phyloP scores from a whole-genome alignment of 305 asterid genomes.

The Fraxinus floribunda region DNA sequence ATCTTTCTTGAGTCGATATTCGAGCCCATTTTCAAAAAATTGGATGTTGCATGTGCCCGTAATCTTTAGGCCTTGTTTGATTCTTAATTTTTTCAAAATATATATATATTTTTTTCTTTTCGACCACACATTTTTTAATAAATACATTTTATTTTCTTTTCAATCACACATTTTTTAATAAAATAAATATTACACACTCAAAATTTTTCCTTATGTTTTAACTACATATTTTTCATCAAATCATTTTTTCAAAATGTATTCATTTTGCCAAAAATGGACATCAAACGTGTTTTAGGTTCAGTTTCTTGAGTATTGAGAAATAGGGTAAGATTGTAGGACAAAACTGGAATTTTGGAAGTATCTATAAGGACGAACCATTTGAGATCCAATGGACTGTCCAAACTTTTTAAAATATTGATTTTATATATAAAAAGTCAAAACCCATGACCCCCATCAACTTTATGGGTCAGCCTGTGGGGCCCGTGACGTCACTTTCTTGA shows the following conservation, averaged over 20 bases:
- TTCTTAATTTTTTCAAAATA: no score
- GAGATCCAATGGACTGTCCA: slow-evolving; percentile 20
- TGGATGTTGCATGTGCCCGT: slow-evolving; percentile 32
- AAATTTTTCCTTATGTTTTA: no score
- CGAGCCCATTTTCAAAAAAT: background rate
- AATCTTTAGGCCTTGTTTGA: slow-evolving; percentile 8
- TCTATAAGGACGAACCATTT: slow-evolving; percentile 19
- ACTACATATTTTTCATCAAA: no score
- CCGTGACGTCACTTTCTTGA: slow-evolving; percentile 16
- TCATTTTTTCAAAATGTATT: no score
- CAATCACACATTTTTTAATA: no score
- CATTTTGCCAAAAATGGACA: no score
- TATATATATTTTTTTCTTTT: no score
- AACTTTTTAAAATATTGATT: background rate
- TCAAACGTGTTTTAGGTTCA: no score
- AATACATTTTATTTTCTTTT: no score
- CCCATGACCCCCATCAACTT: slow-evolving; percentile 7
- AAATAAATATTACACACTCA: no score
- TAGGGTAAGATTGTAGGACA: slow-evolving; percentile 28
- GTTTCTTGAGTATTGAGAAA: slow-evolving; percentile 8
- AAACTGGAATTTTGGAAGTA: slow-evolving; percentile 32
- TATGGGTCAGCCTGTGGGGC: slow-evolving; percentile 16
- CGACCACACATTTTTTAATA: no score
- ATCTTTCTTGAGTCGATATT: background rate
- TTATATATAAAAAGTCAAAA: slow-evolving; percentile 30